These are phyloP conservation scores for Penicillium salamii DNA, from an alignment of 495 filamentous ascomycete genomes.

Conservation along the genomic window DNA sequence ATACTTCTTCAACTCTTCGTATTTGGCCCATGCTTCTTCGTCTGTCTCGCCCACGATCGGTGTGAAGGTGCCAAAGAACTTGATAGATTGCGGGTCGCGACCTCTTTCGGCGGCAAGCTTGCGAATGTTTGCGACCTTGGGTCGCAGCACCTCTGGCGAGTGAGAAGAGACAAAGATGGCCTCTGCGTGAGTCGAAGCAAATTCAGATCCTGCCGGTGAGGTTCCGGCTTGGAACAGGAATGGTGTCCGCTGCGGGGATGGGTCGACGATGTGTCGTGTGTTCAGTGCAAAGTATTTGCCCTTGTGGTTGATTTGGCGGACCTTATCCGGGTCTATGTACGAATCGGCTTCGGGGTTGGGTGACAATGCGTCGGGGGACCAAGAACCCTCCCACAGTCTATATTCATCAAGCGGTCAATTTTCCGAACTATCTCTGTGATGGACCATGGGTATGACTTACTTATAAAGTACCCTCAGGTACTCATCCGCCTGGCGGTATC, in stretches of 20 bases:
- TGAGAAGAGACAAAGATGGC: conserved; percentile 61
- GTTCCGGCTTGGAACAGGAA: conserved; percentile 65
- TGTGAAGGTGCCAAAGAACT: conserved; percentile 59
- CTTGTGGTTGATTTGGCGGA: conserved; percentile 57
- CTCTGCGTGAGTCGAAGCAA: conserved; percentile 61
- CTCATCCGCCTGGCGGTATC: conserved; percentile 60
- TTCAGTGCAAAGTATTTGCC: conserved; percentile 56
- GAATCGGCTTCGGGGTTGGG: conserved; percentile 47
- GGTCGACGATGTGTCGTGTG: conserved; percentile 54
- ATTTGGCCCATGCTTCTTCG: conserved; percentile 54
- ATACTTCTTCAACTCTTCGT: conserved; percentile 49
- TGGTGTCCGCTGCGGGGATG: conserved; percentile 60
- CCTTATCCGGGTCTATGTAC: conserved; percentile 53
- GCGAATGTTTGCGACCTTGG: conserved; percentile 56
- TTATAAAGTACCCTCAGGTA: conserved; percentile 57
- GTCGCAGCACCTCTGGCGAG: conserved; percentile 46
- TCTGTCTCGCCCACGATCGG: conserved; percentile 56
- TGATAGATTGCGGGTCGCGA: conserved; percentile 54
- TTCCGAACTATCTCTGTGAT: too few relatives aligned
- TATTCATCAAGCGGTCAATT: neutral
- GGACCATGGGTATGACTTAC: conserved; percentile 19
- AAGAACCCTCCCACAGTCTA: conserved; percentile 61
- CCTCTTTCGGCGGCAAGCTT: conserved; percentile 47
- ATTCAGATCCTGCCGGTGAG: conserved; percentile 53
- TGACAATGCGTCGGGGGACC: conserved; percentile 52